Conservation (phyloP, 2,329 filamentous ascomycete species). For the Hypoxylon sp. region DNA sequence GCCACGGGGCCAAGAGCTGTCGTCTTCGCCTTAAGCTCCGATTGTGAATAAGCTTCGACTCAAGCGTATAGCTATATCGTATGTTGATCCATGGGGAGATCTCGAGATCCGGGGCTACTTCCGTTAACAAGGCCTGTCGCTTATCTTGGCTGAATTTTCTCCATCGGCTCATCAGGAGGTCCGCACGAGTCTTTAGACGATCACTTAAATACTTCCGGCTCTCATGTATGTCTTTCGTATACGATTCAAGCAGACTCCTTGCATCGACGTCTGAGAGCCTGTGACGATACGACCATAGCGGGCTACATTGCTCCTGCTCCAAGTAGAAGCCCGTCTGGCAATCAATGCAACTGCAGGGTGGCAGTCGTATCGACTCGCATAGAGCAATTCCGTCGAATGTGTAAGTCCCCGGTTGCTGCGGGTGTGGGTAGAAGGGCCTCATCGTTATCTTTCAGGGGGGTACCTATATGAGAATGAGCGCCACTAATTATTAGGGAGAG, state of each 20-base stretch:
- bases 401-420: background rate
- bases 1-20: conserved; percentile 17
- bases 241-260: conserved; percentile 1
- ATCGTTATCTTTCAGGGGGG: background rate
- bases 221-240: conserved; percentile 16
- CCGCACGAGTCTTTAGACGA: conserved; percentile 13
- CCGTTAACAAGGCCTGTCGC: conserved; percentile 4
- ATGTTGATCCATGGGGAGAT: conserved; percentile 5
- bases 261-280: background rate
- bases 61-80: conserved; percentile 4
- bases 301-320: background rate
- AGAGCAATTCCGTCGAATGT: background rate
- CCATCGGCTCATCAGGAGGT: conserved; percentile 22
- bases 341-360: background rate
- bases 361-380: background rate
- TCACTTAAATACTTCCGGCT: background rate
- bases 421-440: background rate
- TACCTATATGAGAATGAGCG: background rate
- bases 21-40: conserved; percentile 2
- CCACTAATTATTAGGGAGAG: too few species aligned
- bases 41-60: background rate
- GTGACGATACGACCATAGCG: background rate
- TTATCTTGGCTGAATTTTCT: conserved; percentile 16
- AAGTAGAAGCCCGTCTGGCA: conserved; percentile 7
- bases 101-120: conserved; percentile 13